Evolutionary conservation across 257 asterid genomes (phyloP).

Genomic region (Buddleja alternifolia): DNA sequence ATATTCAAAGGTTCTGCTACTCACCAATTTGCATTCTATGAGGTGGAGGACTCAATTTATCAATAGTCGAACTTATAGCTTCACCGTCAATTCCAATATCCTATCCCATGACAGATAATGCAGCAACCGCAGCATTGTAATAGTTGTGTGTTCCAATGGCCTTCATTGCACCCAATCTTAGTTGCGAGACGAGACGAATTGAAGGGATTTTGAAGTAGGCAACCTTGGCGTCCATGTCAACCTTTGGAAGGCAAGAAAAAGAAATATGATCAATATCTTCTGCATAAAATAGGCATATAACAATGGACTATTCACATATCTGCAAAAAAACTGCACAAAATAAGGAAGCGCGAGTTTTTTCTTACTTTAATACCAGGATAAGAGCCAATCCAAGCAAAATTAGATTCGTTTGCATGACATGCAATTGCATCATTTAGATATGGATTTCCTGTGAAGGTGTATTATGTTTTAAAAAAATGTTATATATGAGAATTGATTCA

Average conservation of each 20-base stretch:
- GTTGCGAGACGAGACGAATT: slow-evolving; percentile 23
- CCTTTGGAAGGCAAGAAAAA: slow-evolving; percentile 22
- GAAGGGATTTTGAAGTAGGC: slow-evolving; percentile 37
- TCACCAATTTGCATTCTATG: slow-evolving; percentile 47
- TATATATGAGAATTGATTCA: no score
- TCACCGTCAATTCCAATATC: slow-evolving; percentile 36
- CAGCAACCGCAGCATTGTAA: slow-evolving; percentile 44
- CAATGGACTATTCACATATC: no score
- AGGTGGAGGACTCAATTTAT: slow-evolving; percentile 38
- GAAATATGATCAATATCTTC: not conserved
- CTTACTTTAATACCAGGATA: slow-evolving; percentile 42
- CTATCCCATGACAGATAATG: slow-evolving; percentile 36
- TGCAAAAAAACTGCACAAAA: not conserved
- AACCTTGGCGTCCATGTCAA: slow-evolving; percentile 35
- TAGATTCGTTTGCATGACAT: slow-evolving; percentile 21
- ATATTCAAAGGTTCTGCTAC: no score
- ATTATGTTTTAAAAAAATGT: no score
- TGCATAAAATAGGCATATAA: no score
- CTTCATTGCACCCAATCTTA: slow-evolving; percentile 36
- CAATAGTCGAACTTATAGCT: slow-evolving; percentile 34
- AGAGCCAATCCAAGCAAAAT: slow-evolving; percentile 45
- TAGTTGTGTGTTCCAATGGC: slow-evolving; percentile 46
- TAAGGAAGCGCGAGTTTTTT: not conserved
- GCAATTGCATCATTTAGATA: slow-evolving; percentile 39
- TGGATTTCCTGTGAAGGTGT: slow-evolving; percentile 41